Conservation (phyloP, 306 rosid species). For the Fagus sylvatica region DNA sequence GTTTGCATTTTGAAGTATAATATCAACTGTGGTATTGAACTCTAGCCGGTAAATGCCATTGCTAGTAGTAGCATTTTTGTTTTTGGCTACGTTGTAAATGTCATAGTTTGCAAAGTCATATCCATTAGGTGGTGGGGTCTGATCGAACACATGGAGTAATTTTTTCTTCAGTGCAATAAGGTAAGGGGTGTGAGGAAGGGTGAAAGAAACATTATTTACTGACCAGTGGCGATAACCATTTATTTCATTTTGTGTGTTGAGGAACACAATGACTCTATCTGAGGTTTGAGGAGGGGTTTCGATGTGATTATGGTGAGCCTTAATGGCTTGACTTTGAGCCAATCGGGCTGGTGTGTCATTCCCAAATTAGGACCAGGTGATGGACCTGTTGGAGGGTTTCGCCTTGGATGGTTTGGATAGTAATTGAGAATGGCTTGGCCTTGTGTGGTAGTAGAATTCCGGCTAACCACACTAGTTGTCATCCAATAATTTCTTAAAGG, state of each 20-base stretch:
- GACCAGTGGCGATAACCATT: conserved; percentile 33
- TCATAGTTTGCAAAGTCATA: conserved; percentile 37
- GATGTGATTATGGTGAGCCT: conserved; percentile 25
- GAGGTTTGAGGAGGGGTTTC: conserved; percentile 35
- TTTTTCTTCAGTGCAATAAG: conserved; percentile 37
- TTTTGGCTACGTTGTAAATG: conserved; percentile 2
- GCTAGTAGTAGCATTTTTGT: conserved; percentile 32
- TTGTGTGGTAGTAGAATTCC: not conserved
- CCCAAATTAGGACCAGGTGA: conserved; percentile 37
- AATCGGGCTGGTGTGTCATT: conserved; percentile 12
- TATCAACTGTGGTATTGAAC: too few relatives aligned
- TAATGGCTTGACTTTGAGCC: conserved; percentile 43
- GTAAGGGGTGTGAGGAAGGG: conserved; percentile 36
- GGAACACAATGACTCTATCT: not conserved
- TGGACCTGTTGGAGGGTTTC: conserved; percentile 21
- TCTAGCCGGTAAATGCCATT: too few relatives aligned
- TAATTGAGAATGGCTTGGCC: conserved; percentile 18
- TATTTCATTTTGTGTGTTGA: conserved; percentile 41
- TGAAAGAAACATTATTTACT: not conserved
- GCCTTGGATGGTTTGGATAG: conserved; percentile 48
- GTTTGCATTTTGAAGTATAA: too few relatives aligned
- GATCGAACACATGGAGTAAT: conserved; percentile 29
- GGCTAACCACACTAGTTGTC: conserved; percentile 35
- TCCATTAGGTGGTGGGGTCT: conserved; percentile 37
- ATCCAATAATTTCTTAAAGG: conserved; percentile 50